These are phyloP conservation scores for Murraya paniculata DNA, from an alignment of 345 rosid species.

Conservation along the genomic window DNA sequence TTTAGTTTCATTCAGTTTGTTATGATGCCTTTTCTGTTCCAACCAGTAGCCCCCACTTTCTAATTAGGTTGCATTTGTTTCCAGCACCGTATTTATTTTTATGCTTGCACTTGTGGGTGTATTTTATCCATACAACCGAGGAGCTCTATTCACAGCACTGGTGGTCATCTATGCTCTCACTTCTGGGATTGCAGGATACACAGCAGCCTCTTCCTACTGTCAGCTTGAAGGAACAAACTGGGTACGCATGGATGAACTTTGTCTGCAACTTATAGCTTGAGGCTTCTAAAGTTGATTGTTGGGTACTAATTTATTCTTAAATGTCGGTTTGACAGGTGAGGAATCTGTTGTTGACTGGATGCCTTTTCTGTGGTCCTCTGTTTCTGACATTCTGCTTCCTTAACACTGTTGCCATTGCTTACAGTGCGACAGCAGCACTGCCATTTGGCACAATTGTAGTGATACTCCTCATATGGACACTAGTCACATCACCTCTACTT, in stretches of 20 bases:
- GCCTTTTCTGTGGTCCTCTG: conserved; percentile 46
- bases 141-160: conserved; percentile 49
- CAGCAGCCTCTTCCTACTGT: conserved; percentile 45
- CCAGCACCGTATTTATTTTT: conserved; percentile 41
- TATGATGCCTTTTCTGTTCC: background rate
- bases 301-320: background rate
- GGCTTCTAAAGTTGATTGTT: background rate
- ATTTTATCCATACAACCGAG: conserved; percentile 55
- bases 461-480: conserved; percentile 49
- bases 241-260: conserved; percentile 22
- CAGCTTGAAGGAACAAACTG: conserved; percentile 55
- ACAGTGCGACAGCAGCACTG: conserved; percentile 53
- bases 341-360: conserved; percentile 39
- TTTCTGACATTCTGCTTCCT: conserved; percentile 49
- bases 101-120: conserved; percentile 51
- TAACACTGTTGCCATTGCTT: conserved; percentile 45
- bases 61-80: background rate
- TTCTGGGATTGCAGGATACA: conserved; percentile 54
- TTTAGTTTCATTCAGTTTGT: background rate
- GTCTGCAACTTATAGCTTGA: background rate
- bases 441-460: conserved; percentile 53
- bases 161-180: conserved; percentile 59
- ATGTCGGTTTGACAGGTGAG: conserved; percentile 35
- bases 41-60: background rate
- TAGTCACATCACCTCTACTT: conserved; percentile 45